A percentile compares a stretch with the other conserved stretches of the same genome.
These are phyloP conservation scores for Populus hybrid DNA, from an alignment of 441 rosid genomes.

Conservation along the genomic window DNA sequence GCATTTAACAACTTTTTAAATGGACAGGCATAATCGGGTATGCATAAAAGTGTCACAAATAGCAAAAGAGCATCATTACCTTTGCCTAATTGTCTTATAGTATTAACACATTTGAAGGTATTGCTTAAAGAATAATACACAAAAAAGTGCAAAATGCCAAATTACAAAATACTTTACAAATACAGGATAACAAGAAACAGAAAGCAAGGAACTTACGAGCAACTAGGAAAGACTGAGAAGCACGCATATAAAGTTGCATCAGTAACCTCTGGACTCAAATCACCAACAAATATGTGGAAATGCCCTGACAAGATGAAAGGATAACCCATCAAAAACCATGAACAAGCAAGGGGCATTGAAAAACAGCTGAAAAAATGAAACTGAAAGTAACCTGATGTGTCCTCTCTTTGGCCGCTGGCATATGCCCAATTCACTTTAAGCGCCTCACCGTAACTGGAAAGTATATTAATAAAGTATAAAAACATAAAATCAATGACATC, in stretches of 20 bases:
- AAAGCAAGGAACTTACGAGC: slow-evolving; percentile 66
- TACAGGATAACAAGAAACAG: background rate
- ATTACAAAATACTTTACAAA: background rate
- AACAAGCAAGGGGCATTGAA: background rate
- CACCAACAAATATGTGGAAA: slow-evolving; percentile 93
- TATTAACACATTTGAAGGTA: background rate
- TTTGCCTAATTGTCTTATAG: background rate
- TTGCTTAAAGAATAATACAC: background rate
- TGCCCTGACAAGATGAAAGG: slow-evolving; percentile 53
- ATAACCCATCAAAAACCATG: background rate
- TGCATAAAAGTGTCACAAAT: background rate
- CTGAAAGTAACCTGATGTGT: slow-evolving; percentile 65
- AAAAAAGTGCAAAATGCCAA: background rate
- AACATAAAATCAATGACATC: background rate
- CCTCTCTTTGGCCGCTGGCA: slow-evolving; percentile 95
- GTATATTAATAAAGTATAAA: background rate
- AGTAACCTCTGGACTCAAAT: slow-evolving; percentile 95
- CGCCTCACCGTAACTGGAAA: slow-evolving; percentile 87
- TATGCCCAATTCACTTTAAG: slow-evolving; percentile 99
- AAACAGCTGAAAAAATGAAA: slow-evolving; percentile 5
- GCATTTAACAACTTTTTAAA: background rate
- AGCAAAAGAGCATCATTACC: background rate
- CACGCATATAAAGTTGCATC: slow-evolving; percentile 87
- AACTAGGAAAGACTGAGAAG: slow-evolving; percentile 83
- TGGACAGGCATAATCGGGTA: background rate